Evolutionary conservation across 331 rosid genomes (phyloP).

Genomic region (Telfairia occidentalis): DNA sequence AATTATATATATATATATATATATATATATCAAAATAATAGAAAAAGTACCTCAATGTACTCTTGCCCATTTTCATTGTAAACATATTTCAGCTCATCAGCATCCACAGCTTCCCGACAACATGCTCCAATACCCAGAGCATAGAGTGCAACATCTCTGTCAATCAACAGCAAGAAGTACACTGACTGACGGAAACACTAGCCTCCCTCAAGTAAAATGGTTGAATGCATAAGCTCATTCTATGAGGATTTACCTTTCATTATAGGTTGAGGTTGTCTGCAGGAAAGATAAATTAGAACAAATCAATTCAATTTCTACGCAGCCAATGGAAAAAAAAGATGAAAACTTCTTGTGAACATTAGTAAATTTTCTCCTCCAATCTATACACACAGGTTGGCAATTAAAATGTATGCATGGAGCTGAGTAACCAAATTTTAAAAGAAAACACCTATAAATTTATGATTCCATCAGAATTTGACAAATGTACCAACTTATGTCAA

Average conservation of each 20-base stretch:
- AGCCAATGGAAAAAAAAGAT: not conserved
- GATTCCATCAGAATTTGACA: not conserved
- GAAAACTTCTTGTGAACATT: not conserved
- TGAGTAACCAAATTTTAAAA: not conserved
- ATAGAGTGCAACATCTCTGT: slow-evolving; percentile 78
- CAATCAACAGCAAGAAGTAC: slow-evolving; percentile 3
- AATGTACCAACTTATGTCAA: not conserved
- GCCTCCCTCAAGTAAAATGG: not conserved
- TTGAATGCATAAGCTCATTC: not conserved
- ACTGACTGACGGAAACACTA: not conserved
- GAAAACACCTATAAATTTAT: not conserved
- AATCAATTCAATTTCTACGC: not conserved
- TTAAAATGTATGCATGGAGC: not conserved
- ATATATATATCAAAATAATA: not conserved
- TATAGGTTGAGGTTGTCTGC: slow-evolving; percentile 5
- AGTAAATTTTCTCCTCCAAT: not conserved
- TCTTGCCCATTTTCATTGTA: slow-evolving; percentile 67
- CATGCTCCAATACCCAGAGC: slow-evolving; percentile 91
- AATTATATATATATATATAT: not conserved
- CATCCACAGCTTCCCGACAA: slow-evolving; percentile 58
- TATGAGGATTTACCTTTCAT: slow-evolving; percentile 5
- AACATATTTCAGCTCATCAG: slow-evolving; percentile 74
- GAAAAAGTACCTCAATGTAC: slow-evolving; percentile 41
- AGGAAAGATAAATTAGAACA: not conserved
- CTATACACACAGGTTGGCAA: not conserved